Evolutionary conservation across 2,329 filamentous ascomycete genomes (phyloP).

Genomic region (Neurospora sp.): DNA sequence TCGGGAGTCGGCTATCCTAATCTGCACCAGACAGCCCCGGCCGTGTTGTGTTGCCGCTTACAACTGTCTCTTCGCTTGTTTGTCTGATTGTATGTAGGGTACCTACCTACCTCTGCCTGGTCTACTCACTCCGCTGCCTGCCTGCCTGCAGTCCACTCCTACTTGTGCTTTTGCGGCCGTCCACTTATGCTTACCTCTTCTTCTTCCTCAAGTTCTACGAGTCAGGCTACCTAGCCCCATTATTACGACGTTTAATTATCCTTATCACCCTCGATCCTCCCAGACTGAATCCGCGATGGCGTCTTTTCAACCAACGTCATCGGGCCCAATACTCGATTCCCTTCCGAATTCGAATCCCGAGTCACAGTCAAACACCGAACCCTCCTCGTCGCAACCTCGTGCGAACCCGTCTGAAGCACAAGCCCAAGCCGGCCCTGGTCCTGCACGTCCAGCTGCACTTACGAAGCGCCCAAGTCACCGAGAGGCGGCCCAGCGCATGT

Average conservation of each 20-base stretch:
- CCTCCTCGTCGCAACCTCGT: not conserved
- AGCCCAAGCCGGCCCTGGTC: not conserved
- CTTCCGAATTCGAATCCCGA: not conserved
- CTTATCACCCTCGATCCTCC: not conserved
- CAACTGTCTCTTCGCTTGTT: not conserved
- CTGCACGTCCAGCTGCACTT: constrained; percentile 5
- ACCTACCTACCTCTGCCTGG: not conserved
- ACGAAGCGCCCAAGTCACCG: constrained; percentile 15
- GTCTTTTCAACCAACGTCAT: constrained; percentile 6
- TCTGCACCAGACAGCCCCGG: not conserved
- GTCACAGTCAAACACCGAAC: not conserved
- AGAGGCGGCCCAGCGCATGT: constrained; percentile 29
- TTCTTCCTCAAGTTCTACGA: not conserved
- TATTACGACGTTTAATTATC: not conserved
- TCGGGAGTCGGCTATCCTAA: not conserved
- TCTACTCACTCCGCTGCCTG: not conserved
- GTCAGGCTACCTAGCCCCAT: not conserved
- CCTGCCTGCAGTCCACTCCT: not conserved
- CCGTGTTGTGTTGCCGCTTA: not conserved
- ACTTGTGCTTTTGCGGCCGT: not conserved
- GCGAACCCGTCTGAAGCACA: not conserved
- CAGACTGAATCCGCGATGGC: not conserved
- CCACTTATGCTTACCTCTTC: not conserved
- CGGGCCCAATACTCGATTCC: constrained; percentile 1
- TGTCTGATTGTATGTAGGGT: not conserved